phyloP scores from a whole-genome alignment of 1,284 basidiomycete species.

The Stereum hirsutum region DNA sequence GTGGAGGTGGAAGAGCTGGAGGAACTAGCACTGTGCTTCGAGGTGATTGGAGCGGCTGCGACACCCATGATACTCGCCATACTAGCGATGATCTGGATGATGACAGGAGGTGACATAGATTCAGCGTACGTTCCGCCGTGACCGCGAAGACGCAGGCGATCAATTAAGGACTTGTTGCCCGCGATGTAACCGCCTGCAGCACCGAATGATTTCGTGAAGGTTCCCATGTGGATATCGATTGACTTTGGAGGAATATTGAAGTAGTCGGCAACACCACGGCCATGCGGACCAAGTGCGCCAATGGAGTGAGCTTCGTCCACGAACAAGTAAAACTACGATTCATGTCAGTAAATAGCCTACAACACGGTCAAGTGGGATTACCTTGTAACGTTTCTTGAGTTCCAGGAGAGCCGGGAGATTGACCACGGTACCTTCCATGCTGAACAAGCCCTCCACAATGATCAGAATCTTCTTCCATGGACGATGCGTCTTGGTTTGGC shows the following conservation, averaged over 20 bases:
- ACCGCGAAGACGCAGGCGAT: slow-evolving; percentile 74
- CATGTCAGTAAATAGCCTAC: slow-evolving; percentile 3
- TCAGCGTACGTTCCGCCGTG: slow-evolving; percentile 89
- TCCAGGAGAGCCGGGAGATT: slow-evolving; percentile 81
- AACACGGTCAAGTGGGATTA: slow-evolving; percentile 21
- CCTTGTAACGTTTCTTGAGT: slow-evolving; percentile 95
- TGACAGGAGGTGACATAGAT: slow-evolving; percentile 83
- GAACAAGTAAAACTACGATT: slow-evolving; percentile 82
- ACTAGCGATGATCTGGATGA: slow-evolving; percentile 86
- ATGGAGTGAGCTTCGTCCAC: slow-evolving; percentile 98
- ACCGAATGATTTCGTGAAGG: slow-evolving; percentile 98
- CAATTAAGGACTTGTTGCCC: slow-evolving; percentile 74
- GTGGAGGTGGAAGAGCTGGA: slow-evolving; percentile 23
- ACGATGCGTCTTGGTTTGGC: slow-evolving; percentile 93
- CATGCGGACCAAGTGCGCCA: slow-evolving; percentile 89
- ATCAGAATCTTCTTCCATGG: slow-evolving; percentile 99
- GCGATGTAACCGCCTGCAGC: slow-evolving; percentile 96
- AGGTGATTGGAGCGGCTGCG: slow-evolving; percentile 31
- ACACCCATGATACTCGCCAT: slow-evolving; percentile 98
- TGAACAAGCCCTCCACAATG: slow-evolving; percentile 93
- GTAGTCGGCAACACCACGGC: slow-evolving; percentile 94
- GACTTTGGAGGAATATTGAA: slow-evolving; percentile 78
- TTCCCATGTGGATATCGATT: slow-evolving; percentile 97
- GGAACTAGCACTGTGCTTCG: slow-evolving; percentile 17
- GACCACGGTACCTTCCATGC: slow-evolving; percentile 95